Evolutionary conservation across 2,329 filamentous ascomycete species (phyloP).

Genomic region (Zalaria obscura): DNA sequence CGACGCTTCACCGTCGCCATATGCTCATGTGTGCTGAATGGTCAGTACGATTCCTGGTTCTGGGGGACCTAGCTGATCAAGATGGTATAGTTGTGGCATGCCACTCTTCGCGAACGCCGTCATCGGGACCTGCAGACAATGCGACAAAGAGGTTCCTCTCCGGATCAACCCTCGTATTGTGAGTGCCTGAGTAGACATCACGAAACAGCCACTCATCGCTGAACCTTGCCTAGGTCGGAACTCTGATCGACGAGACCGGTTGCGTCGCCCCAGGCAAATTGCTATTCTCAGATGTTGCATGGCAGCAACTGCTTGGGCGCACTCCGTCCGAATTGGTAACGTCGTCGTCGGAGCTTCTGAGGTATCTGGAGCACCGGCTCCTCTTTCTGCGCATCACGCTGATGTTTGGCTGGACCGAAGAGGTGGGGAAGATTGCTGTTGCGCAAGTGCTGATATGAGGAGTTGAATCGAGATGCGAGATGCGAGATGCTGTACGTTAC

Average conservation of each 20-base stretch:
- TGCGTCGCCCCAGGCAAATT: conserved; percentile 36
- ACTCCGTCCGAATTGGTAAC: conserved; percentile 28
- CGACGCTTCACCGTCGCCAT: conserved; percentile 24
- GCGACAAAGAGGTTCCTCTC: conserved; percentile 20
- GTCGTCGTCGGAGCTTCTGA: conserved; percentile 25
- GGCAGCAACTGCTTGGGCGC: conserved; percentile 35
- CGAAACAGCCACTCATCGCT: no score
- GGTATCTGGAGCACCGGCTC: conserved; percentile 36
- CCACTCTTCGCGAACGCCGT: conserved; percentile 38
- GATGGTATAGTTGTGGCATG: conserved; percentile 32
- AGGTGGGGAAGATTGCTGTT: conserved; percentile 25
- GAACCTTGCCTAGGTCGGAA: conserved; percentile 19
- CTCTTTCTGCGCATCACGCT: conserved; percentile 38
- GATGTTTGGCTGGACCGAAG: conserved; percentile 39
- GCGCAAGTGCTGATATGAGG: conserved; percentile 1
- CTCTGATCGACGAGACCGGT: conserved; percentile 42
- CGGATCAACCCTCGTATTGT: conserved; percentile 28
- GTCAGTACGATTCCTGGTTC: conserved; percentile 3
- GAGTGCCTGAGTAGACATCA: conserved; percentile 3
- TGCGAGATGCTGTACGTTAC: no score
- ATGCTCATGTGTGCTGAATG: conserved; percentile 33
- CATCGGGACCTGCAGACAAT: conserved; percentile 24
- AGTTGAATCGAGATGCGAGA: not conserved
- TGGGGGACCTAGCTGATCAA: not conserved
- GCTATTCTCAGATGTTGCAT: conserved; percentile 38